Conservation (phyloP, 2,329 filamentous ascomycete species). For the Cordyceps tenuipes region DNA sequence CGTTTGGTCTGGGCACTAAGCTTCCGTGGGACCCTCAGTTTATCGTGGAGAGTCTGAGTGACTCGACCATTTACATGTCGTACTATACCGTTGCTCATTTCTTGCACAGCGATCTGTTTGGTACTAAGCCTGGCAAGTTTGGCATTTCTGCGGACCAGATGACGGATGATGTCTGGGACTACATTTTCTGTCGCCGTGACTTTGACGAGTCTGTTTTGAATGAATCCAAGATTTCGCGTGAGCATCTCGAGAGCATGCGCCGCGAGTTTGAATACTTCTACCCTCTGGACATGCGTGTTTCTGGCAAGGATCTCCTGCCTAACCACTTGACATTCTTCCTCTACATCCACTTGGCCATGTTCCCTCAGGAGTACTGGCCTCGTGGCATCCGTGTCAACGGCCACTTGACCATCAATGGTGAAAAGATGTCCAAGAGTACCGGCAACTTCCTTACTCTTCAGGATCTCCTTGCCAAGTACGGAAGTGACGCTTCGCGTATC, state of each 20-base stretch:
- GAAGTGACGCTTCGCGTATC: constrained; percentile 84
- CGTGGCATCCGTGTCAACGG: constrained; percentile 80
- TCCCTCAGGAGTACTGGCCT: constrained; percentile 84
- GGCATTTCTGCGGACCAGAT: constrained; percentile 76
- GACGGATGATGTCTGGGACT: constrained; percentile 94
- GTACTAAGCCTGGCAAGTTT: constrained; percentile 58
- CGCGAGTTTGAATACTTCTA: constrained; percentile 97
- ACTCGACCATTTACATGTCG: constrained; percentile 88
- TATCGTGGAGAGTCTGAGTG: constrained; percentile 84
- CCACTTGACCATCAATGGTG: constrained; percentile 86
- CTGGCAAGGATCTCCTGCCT: constrained; percentile 86
- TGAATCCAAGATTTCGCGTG: constrained; percentile 63
- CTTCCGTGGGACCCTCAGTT: constrained; percentile 89
- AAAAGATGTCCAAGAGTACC: constrained; percentile 98
- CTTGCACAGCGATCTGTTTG: constrained; percentile 81
- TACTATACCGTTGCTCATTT: constrained; percentile 62
- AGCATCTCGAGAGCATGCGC: constrained; percentile 69
- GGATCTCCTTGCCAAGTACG: constrained; percentile 83
- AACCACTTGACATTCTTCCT: constrained; percentile 96
- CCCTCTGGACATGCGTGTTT: constrained; percentile 78
- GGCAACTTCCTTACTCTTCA: constrained; percentile 93
- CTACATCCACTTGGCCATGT: constrained; percentile 87
- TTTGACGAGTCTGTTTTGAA: constrained; percentile 55
- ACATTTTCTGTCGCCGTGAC: constrained; percentile 74
- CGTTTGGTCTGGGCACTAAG: constrained; percentile 86